Conservation (phyloP, 306 rosid genomes). For the Vigna reflexopilosa region DNA sequence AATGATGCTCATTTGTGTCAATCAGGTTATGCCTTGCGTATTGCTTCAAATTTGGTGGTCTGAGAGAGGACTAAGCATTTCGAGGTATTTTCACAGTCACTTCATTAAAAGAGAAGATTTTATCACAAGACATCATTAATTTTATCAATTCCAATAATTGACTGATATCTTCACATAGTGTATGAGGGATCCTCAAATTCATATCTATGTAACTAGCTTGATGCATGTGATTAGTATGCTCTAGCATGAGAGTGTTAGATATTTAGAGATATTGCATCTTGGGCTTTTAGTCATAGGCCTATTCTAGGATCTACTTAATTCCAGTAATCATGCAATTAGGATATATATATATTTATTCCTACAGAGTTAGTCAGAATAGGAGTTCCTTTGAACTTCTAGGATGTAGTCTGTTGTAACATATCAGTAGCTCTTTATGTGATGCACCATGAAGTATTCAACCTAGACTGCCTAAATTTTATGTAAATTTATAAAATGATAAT, state of each 20-base stretch:
- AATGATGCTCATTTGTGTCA: not conserved
- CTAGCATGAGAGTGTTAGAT: not conserved
- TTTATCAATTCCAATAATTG: not conserved
- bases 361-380: not conserved
- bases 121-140: not conserved
- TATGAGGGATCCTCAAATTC: not conserved
- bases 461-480: constrained; percentile 17
- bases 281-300: not conserved
- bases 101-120: not conserved
- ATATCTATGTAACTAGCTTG: not conserved
- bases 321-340: not conserved
- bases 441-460: constrained; percentile 26
- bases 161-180: not conserved
- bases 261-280: not conserved
- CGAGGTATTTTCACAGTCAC: not conserved
- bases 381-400: no score
- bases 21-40: not conserved
- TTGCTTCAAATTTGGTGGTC: not conserved
- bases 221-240: not conserved
- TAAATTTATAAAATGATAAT: constrained; percentile 17
- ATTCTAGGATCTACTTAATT: not conserved
- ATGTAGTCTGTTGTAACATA: no score
- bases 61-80: not conserved
- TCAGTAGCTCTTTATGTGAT: constrained; percentile 9
- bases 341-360: no score